Base-by-base conservation (phyloP, 306 rosid genomes). In the Inga laurina region DNA sequence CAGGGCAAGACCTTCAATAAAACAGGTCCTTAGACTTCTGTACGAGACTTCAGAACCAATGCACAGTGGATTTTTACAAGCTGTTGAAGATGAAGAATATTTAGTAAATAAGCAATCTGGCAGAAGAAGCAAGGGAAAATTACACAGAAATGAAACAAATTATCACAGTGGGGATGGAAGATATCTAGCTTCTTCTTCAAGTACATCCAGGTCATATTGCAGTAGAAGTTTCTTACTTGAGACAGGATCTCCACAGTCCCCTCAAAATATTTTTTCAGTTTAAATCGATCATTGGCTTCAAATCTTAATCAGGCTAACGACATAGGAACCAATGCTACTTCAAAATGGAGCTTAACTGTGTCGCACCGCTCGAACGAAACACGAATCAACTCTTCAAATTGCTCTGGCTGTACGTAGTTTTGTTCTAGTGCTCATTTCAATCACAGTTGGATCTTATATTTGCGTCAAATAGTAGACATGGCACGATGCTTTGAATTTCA, bases 141-240 rank as follows among this genome's bases (percentile, higher is more conserved):
- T 83, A 84, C 91, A 83, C 39, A 81, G 91, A 76, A 85, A 86
- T 44, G 98, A 92, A 54, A 87, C 84, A 35, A 74, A 76, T 74
- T 92, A 86, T 82, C 87, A 89, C 70, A 90, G 95, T 45, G 99
- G 97, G 44, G 99, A 94, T 65, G 98, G 94, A 72, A 97, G 94
- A 87, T 90, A 86, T 86, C 93, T 94, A 43, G 98, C 99, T 83
- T 97, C 99, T 32, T 97, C 99, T 56, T 97, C 99, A 11, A 97
- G 99, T 79, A 97, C 99, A 27, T 88, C 99, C 37, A 85, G 95
- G 75, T 94, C 99, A 10, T 90, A 97, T 90, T 90, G 99, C 89
- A 97, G 99, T 66, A 90, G 99, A 85, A 97, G 92, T 86, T 97
- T 92, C 85, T 89, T 97, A 77, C 97, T 97, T 18, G 99, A 97